Base-by-base conservation (phyloP, 208 protist genomes). In the Acanthamoeba triangularis region DNA sequence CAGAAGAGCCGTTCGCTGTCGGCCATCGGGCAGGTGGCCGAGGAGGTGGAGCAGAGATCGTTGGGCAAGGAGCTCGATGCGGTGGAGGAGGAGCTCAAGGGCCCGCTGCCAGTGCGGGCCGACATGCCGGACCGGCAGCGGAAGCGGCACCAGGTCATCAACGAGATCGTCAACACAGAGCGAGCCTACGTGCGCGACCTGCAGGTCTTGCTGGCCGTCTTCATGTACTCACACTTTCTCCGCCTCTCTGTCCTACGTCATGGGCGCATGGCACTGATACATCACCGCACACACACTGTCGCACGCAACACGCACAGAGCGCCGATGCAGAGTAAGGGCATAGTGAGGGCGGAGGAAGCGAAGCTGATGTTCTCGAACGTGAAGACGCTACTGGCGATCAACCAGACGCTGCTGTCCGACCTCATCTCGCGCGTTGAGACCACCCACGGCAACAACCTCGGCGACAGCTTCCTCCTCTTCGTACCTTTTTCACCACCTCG, bases 331-430 rank as follows among this genome's bases (percentile, higher is more conserved):
- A 44, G 20, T 16, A 23, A 80, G 35, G 41, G 25, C 1, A 33
- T 80, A 1, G 72, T 33, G 18, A 35, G 28, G 28, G 33, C 18
- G 65, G 88, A 93, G 41, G 88, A 93, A 44, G 41, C 80, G 33
- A 78, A 23, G 20, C 10, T 80, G 25, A 93, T 93, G 16, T 93
- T 93, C 88, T 93, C 88, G 7, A 93, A 93, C 65, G 44, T 93
- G 33, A 69, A 67, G 63, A 49, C n/a, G 16, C 33, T 93, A 11
- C 16, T 93, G 37, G 28, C 20, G 11, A 33, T 93, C 59, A 93
- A 93, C 61, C 8, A 35, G n/a, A 56, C n/a, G n/a, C 65, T 93
- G 13, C 63, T 78, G 7, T 78, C 14, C 16, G 88, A 93, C 16
- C 30, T 93, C 41, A 61, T 76, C n/a, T 2, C 8, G 16, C 33